Evolutionary conservation across 2,329 filamentous ascomycete genomes (phyloP), one percentile per base, ranked within the genome.

Genomic region (Ceratocystis ficicola): DNA sequence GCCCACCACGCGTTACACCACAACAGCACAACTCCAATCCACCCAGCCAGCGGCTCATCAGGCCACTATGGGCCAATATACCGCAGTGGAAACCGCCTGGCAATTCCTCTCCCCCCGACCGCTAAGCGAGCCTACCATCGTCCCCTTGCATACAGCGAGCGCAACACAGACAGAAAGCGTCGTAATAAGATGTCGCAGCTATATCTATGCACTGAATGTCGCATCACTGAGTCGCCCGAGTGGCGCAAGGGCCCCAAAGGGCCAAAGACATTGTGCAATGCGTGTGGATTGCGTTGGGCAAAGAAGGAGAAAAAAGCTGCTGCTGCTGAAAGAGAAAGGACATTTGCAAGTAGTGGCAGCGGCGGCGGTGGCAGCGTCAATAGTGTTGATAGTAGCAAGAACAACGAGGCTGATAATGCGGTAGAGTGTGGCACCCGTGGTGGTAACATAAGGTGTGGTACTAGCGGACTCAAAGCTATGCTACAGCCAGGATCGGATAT

Each of bases 171-270:
- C 0, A 87, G 90, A 68, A 92, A 95, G 75, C 95, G 95, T 77
- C 87, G 92, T 79, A 89, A 88, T 79, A 95, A 95, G 74, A 78
- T 90, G 60, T 96, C 83, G 1, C 85, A 96, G 72, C 92, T 96
- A 78, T 96, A 96, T 73, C 90, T 96, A 46, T 97, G 93, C 75
- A 93, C 90, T 1, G 93, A 96, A 74, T 97, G 93, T 76, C 92
- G 93, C 79, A 96, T 90, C 0, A 81, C 95, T 50, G 92, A 96
- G 73, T 95, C 90, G 17, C 93, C 93, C 0, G 93, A 97, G 78
- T 97, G 93, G 93, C 83, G 93, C 69, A 96, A 96, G 75, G 93
- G 93, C 0, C 93, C 93, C 0, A 90, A 84, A 69, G 93, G 93
- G 1, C 92, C 92, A 1, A 96, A 97, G 76, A 96, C 93, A 7